phyloP scores from a whole-genome alignment of 106 monocot species.

The Dioscorea dumetorum region DNA sequence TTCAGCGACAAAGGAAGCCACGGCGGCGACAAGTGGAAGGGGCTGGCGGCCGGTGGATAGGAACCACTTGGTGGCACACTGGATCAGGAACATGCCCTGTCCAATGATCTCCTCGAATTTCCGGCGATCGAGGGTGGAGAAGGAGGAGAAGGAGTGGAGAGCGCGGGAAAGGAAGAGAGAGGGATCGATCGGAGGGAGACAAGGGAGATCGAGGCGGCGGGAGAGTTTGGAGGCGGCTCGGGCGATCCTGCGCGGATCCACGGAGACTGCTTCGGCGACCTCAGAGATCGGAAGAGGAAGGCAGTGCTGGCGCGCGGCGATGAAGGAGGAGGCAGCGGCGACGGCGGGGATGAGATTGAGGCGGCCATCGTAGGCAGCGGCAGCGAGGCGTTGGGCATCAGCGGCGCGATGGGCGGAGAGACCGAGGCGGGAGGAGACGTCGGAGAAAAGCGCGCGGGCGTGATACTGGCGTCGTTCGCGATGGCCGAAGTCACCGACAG shows the following conservation, averaged over 20 bases:
- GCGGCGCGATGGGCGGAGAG: constrained; percentile 27
- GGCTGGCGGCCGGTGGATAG: constrained; percentile 73
- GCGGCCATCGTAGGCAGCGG: constrained; percentile 36
- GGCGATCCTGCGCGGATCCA: constrained; percentile 28
- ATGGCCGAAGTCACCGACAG: constrained; percentile 22
- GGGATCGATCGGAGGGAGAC: constrained; percentile 41
- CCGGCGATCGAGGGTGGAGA: constrained; percentile 10
- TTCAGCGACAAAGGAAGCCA: constrained; percentile 33
- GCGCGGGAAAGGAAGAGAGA: constrained; percentile 24
- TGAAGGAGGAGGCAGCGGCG: constrained; percentile 42
- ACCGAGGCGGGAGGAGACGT: constrained; percentile 37
- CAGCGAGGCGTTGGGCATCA: constrained; percentile 32
- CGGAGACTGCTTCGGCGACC: constrained; percentile 31
- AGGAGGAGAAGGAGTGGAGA: constrained; percentile 8
- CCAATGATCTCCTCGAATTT: constrained; percentile 32
- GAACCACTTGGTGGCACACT: constrained; percentile 62
- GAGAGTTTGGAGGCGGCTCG: constrained; percentile 43
- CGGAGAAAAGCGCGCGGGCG: constrained; percentile 21
- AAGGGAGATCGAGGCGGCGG: constrained; percentile 27
- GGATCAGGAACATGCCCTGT: constrained; percentile 57
- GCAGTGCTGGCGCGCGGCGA: constrained; percentile 35
- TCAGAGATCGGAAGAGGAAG: constrained; percentile 50
- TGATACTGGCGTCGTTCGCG: constrained; percentile 33
- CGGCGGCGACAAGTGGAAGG: constrained; percentile 57
- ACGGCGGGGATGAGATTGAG: constrained; percentile 50